These are phyloP conservation scores for Colletotrichum zoysiae DNA, from an alignment of 2,329 filamentous ascomycete genomes.

Conservation along the genomic window DNA sequence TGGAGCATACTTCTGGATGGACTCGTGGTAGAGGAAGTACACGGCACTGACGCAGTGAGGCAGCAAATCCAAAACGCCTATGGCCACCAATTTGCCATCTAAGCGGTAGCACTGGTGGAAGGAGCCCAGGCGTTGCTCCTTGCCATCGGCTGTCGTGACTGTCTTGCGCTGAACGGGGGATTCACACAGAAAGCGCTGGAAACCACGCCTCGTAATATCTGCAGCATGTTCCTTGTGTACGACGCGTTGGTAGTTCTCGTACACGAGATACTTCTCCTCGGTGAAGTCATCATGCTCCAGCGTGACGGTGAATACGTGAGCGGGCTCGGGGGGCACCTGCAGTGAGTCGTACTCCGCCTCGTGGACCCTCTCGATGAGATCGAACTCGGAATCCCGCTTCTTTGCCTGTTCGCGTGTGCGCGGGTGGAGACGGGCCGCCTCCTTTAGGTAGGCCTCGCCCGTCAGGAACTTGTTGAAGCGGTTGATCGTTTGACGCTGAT, in stretches of 20 bases:
- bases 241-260: constrained; percentile 78
- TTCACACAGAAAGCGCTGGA: constrained; percentile 79
- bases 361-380: constrained; percentile 75
- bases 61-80: constrained; percentile 82
- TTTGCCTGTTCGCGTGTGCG: constrained; percentile 75
- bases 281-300: constrained; percentile 79
- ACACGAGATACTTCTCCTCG: constrained; percentile 80
- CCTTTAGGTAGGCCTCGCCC: constrained; percentile 75
- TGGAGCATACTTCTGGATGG: constrained; percentile 76
- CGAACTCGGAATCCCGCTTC: constrained; percentile 75
- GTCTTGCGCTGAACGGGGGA: constrained; percentile 71
- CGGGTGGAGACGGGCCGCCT: constrained; percentile 73
- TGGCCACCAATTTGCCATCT: constrained; percentile 80
- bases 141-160: constrained; percentile 60
- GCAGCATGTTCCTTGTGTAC: constrained; percentile 76
- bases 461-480: constrained; percentile 80
- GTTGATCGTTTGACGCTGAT: constrained; percentile 82
- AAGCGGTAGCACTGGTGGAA: constrained; percentile 87
- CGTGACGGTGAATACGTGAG: constrained; percentile 76
- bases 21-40: constrained; percentile 85
- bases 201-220: constrained; percentile 71
- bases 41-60: constrained; percentile 84
- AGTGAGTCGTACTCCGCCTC: constrained; percentile 72
- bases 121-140: constrained; percentile 72
- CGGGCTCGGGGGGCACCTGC: constrained; percentile 71